Percentiles rank a stretch among this genome's conserved stretches.
Evolutionary conservation across 169 alveolate species (phyloP).

Genomic region (Amoebophrya sp.): DNA sequence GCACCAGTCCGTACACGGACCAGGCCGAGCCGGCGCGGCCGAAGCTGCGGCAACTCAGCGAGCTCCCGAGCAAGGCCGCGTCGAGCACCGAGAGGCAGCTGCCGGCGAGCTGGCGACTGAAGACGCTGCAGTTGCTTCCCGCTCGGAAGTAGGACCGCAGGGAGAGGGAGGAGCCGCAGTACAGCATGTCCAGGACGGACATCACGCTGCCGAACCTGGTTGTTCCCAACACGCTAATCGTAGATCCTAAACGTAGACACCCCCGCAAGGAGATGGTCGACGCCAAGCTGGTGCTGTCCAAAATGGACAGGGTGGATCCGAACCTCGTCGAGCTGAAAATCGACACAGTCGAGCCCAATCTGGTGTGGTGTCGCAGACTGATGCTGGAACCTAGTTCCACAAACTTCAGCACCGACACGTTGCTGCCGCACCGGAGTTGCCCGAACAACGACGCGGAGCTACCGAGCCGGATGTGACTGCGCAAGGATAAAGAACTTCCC

Average conservation of each 20-base stretch:
- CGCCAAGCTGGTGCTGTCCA: slow-evolving; percentile 33
- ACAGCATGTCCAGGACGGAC: neutral
- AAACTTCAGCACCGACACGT: slow-evolving; percentile 24
- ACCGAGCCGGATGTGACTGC: neutral
- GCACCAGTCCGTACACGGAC: neutral
- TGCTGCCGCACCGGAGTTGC: slow-evolving; percentile 16
- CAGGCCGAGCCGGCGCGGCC: neutral
- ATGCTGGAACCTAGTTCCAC: neutral
- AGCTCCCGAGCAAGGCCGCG: slow-evolving; percentile 21
- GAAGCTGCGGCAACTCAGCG: neutral
- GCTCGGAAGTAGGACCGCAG: neutral
- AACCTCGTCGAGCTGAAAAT: neutral
- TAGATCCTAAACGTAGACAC: slow-evolving; percentile 42
- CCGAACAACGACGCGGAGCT: neutral
- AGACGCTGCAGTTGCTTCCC: neutral
- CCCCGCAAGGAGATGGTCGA: slow-evolving; percentile 40
- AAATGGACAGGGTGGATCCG: neutral
- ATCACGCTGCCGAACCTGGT: slow-evolving; percentile 35
- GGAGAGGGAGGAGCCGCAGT: neutral
- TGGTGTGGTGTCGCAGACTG: neutral
- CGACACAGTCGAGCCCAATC: slow-evolving; percentile 1
- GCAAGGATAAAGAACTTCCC: neutral
- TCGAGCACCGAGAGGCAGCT: neutral
- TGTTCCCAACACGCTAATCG: slow-evolving; percentile 31
- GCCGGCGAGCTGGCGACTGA: neutral